phyloP scores from a whole-genome alignment of 2,329 filamentous ascomycete genomes.

The Cytospora piceae region DNA sequence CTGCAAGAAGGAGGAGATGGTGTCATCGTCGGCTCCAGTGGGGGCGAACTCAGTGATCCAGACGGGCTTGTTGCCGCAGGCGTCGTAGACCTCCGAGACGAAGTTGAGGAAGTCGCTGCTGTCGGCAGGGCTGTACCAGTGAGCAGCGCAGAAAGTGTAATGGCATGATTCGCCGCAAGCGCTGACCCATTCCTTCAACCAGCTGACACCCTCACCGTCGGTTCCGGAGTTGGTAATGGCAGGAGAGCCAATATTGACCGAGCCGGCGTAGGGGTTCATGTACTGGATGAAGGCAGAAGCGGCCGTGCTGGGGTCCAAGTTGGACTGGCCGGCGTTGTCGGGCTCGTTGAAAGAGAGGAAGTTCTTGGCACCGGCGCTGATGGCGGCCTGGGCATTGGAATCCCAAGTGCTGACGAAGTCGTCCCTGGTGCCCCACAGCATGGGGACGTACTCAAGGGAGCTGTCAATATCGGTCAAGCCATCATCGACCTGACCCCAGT shows the following conservation, averaged over 20 bases:
- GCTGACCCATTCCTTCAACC: constrained; percentile 55
- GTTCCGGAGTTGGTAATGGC: constrained; percentile 63
- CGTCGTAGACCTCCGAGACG: constrained; percentile 49
- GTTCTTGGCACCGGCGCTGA: constrained; percentile 57
- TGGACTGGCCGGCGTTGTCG: constrained; percentile 63
- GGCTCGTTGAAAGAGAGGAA: constrained; percentile 75
- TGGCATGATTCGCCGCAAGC: constrained; percentile 56
- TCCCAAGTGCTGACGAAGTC: constrained; percentile 55
- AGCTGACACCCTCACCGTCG: constrained; percentile 56
- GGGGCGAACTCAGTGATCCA: constrained; percentile 70
- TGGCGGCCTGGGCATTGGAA: constrained; percentile 52
- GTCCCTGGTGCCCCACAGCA: constrained; percentile 60
- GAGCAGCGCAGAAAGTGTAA: constrained; percentile 63
- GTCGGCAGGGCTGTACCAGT: constrained; percentile 63
- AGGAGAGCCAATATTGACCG: constrained; percentile 60
- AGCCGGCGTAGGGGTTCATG: constrained; percentile 59
- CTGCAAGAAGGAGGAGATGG: constrained; percentile 52
- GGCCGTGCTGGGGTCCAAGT: constrained; percentile 56
- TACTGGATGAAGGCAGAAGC: constrained; percentile 56
- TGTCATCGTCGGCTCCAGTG: constrained; percentile 46
- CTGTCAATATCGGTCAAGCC: constrained; percentile 41
- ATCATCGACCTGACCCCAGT: constrained; percentile 61
- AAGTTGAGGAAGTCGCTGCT: constrained; percentile 59
- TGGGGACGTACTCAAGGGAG: constrained; percentile 65
- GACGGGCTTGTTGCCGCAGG: constrained; percentile 54